Evolutionary conservation across 225 moss, liverwort and hornwort species (phyloP).

Genomic region (Polytrichum commune): DNA sequence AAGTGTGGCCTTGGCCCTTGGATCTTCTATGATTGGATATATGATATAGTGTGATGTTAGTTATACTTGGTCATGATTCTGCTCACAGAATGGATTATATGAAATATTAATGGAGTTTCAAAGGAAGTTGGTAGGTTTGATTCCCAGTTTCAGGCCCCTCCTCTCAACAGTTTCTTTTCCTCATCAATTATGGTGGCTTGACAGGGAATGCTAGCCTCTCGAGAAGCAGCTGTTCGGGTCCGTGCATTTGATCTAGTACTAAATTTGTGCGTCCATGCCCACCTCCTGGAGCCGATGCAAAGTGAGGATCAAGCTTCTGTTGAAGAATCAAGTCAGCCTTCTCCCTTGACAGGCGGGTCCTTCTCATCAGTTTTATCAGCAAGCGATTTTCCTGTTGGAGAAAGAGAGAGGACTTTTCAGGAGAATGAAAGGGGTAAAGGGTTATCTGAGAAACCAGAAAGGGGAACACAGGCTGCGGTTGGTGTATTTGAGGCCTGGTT

Average conservation of each 20-base stretch:
- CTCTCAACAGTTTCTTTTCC: background rate
- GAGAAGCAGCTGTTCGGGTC: conserved; percentile 73
- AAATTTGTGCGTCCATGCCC: conserved; percentile 97
- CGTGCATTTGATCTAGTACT: conserved; percentile 96
- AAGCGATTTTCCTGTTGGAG: conserved; percentile 47
- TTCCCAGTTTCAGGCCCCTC: background rate
- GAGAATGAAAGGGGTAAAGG: conserved; percentile 50
- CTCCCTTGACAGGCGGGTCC: conserved; percentile 76
- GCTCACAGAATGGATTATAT: too few relatives aligned
- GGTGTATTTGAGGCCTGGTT: conserved; percentile 93
- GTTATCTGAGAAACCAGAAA: conserved; percentile 68
- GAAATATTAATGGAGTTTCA: too few relatives aligned
- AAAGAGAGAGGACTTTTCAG: conserved; percentile 40
- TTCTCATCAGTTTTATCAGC: conserved; percentile 77
- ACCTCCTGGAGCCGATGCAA: conserved; percentile 96
- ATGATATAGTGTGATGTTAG: too few relatives aligned
- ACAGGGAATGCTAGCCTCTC: conserved; percentile 88
- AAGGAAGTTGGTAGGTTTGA: too few relatives aligned
- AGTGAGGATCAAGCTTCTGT: conserved; percentile 79
- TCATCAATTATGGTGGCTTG: conserved; percentile 11
- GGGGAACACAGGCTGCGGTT: conserved; percentile 90
- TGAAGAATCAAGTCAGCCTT: conserved; percentile 60
- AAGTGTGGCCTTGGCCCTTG: too few relatives aligned
- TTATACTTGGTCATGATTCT: too few relatives aligned
- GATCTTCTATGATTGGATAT: too few relatives aligned